Percentiles rank a stretch among this genome's conserved stretches.
phyloP scores from a whole-genome alignment of 352 stramenopile species.

The Phytophthora colocasiae region DNA sequence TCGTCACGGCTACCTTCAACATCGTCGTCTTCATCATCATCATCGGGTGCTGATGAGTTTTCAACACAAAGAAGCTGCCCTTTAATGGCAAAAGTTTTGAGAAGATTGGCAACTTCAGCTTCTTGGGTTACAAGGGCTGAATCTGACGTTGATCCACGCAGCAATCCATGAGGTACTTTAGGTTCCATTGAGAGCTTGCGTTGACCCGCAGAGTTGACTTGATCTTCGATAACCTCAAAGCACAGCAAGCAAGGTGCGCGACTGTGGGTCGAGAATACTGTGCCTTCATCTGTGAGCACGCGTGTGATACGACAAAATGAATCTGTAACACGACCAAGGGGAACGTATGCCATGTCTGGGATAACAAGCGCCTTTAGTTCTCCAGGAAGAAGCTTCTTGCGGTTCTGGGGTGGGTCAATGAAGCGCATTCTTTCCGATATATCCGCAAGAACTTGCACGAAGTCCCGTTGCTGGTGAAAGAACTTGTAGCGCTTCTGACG shows the following conservation, averaged over 20 bases:
- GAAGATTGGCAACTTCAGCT: constrained; percentile 48
- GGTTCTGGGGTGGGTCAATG: constrained; percentile 66
- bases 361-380: constrained; percentile 54
- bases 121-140: constrained; percentile 43
- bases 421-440: constrained; percentile 79
- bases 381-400: constrained; percentile 67
- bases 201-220: constrained; percentile 65
- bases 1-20: constrained; percentile 22
- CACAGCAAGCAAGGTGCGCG: constrained; percentile 75
- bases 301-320: constrained; percentile 72
- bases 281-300: constrained; percentile 75
- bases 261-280: constrained; percentile 85
- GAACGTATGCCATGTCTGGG: constrained; percentile 81
- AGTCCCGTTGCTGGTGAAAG: constrained; percentile 82
- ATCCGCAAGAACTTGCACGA: constrained; percentile 69
- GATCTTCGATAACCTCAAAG: constrained; percentile 85
- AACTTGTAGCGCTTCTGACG: constrained; percentile 83
- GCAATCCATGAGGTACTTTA: neutral
- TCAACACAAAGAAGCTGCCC: constrained; percentile 61
- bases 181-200: constrained; percentile 30
- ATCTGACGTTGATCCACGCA: constrained; percentile 23
- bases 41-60: constrained; percentile 31
- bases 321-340: constrained; percentile 74
- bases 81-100: constrained; percentile 72
- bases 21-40: constrained; percentile 55